phyloP scores from a whole-genome alignment of 164 flowering plant genomes.

The Cinnamomum chago region DNA sequence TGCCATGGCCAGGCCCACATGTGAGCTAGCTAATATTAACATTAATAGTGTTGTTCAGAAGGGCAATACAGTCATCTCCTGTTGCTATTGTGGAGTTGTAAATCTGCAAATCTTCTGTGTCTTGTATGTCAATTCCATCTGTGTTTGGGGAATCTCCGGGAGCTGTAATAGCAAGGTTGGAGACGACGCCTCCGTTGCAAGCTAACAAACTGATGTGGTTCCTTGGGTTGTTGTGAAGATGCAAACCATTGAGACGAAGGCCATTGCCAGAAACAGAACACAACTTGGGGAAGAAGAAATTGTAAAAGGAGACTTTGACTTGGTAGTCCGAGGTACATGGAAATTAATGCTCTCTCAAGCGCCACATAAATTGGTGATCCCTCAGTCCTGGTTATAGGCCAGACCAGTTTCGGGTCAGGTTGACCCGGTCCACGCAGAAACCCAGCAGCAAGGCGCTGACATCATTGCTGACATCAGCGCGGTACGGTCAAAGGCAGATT shows the following conservation, averaged over 20 bases:
- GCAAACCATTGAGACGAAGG: background rate
- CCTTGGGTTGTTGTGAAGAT: slow-evolving; percentile 2
- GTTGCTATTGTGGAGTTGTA: background rate
- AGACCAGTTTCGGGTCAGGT: too few relatives aligned
- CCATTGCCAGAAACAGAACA: too few relatives aligned
- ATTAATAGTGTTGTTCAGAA: background rate
- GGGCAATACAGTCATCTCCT: slow-evolving; percentile 12
- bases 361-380: too few relatives aligned
- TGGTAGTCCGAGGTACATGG: too few relatives aligned
- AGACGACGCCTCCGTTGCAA: slow-evolving; percentile 17
- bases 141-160: slow-evolving; percentile 46
- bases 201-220: background rate
- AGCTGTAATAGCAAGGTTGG: slow-evolving; percentile 26
- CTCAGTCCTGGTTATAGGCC: too few relatives aligned
- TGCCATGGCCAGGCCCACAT: slow-evolving; percentile 14
- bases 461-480: too few relatives aligned
- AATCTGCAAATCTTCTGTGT: slow-evolving; percentile 9
- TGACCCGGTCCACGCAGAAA: too few relatives aligned
- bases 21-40: slow-evolving; percentile 5
- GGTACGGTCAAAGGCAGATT: too few relatives aligned
- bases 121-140: slow-evolving; percentile 30
- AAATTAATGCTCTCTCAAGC: too few relatives aligned
- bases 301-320: too few relatives aligned
- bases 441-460: too few relatives aligned
- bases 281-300: too few relatives aligned